Evolutionary conservation across 129 eudicot genomes (phyloP), one percentile per base, ranked within the genome.

Genomic region (Erigeron canadensis): DNA sequence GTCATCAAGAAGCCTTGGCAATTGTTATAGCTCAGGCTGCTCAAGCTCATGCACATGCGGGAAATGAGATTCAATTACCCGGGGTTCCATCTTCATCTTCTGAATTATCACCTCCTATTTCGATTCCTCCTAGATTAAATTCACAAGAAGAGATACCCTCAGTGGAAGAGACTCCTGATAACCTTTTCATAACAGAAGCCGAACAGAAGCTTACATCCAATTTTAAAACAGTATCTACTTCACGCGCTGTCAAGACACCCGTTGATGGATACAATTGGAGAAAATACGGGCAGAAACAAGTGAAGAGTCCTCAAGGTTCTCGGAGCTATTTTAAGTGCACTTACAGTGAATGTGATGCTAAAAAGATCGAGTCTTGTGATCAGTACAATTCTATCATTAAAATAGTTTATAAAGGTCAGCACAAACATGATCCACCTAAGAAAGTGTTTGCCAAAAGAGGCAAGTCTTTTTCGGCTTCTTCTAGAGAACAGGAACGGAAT

Each of bases 231-330:
- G 72, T 54, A 67, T 76, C 84, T 47, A 46, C 72, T 65, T 75
- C 70, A 46, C 83, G 76, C 56, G 63, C 79, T 67, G 86, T 74
- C 4, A 81, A 80, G 22, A 85, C 86, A 28, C 82, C 82, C 9
- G 44, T 77, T 54, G 98, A 92, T 69, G 98, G 95, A 43, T 92
- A 78, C 82, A 89, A 87, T 70, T 92, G 98, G 98, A 84, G 98
- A 60, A 92, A 92, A 81, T 92, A 92, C 56, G 98, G 98, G 65
- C 96, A 92, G 73, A 92, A 92, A 80, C 96, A 92, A 77, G 96
- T 92, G 54, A 92, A 89, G 78, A 85, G 84, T 78, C 96, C 98
- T 40, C 82, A 82, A 77, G 96, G 98, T 69, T 89, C 91, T 56
- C 78, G 98, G 69, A 92, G 98, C 86, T 92, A 92, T 71, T 92